phyloP scores from a whole-genome alignment of 129 eudicot species.

The Mikania micrantha region DNA sequence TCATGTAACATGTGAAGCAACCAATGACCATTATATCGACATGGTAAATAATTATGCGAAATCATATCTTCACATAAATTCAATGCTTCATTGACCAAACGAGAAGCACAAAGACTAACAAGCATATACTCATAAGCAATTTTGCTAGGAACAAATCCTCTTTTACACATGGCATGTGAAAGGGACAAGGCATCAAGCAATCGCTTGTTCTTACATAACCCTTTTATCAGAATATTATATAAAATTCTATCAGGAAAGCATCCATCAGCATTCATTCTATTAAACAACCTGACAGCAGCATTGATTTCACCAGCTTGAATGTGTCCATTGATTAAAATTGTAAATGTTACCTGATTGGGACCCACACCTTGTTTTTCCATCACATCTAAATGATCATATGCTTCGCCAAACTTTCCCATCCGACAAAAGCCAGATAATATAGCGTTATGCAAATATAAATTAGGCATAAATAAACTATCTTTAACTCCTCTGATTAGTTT shows the following conservation, averaged over 20 bases:
- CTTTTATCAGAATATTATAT: slow-evolving; percentile 48
- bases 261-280: slow-evolving; percentile 42
- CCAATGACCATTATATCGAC: slow-evolving; percentile 31
- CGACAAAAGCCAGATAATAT: slow-evolving; percentile 55
- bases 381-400: slow-evolving; percentile 38
- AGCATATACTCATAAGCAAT: slow-evolving; percentile 50
- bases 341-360: slow-evolving; percentile 58
- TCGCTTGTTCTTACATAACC: slow-evolving; percentile 47
- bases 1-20: slow-evolving; percentile 35
- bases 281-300: slow-evolving; percentile 43
- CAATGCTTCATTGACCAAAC: slow-evolving; percentile 31
- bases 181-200: slow-evolving; percentile 45
- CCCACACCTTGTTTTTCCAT: slow-evolving; percentile 45
- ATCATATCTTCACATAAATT: slow-evolving; percentile 52
- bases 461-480: slow-evolving; percentile 27
- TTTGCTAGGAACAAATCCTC: slow-evolving; percentile 54
- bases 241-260: slow-evolving; percentile 40
- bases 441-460: slow-evolving; percentile 42
- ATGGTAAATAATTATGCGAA: slow-evolving; percentile 37
- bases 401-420: slow-evolving; percentile 46
- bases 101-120: slow-evolving; percentile 31
- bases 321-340: slow-evolving; percentile 58
- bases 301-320: slow-evolving; percentile 42
- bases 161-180: slow-evolving; percentile 44
- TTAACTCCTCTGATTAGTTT: slow-evolving; percentile 33